Percentiles rank a stretch among this genome's conserved stretches.
phyloP scores from a whole-genome alignment of 2,329 filamentous ascomycete species.

The Microascus cirrosus region DNA sequence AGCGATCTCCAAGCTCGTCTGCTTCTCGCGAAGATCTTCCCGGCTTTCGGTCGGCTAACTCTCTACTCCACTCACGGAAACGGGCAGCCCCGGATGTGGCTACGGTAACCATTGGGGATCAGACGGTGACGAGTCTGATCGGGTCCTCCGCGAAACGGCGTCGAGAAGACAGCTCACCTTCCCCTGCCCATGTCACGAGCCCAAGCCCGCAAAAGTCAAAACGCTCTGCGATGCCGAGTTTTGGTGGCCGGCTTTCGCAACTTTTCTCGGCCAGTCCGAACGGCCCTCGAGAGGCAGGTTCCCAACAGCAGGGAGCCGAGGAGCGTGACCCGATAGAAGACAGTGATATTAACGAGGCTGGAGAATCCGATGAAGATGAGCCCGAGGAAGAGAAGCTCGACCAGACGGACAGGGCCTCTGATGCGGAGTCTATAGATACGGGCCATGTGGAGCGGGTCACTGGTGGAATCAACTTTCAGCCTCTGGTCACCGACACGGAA shows the following conservation, averaged over 20 bases:
- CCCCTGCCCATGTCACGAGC: neutral
- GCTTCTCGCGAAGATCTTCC: constrained; percentile 10
- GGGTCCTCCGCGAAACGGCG: constrained; percentile 41
- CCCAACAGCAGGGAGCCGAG: constrained; percentile 5
- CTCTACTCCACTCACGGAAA: constrained; percentile 28
- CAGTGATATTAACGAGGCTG: constrained; percentile 17
- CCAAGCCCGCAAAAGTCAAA: neutral
- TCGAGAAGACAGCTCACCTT: constrained; percentile 9
- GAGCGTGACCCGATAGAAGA: constrained; percentile 12
- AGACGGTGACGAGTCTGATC: constrained; percentile 54
- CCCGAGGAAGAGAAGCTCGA: constrained; percentile 1
- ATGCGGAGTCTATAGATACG: neutral
- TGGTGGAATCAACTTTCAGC: neutral
- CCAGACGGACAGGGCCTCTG: neutral
- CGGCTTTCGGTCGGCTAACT: neutral
- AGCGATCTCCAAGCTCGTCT: neutral
- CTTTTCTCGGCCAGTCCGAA: constrained; percentile 25
- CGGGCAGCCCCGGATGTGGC: constrained; percentile 50
- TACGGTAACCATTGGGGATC: constrained; percentile 64
- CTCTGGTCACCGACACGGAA: neutral
- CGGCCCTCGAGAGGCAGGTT: constrained; percentile 4
- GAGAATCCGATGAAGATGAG: constrained; percentile 9
- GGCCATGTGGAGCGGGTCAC: neutral
- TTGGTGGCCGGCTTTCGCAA: constrained; percentile 30
- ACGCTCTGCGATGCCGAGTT: constrained; percentile 19